phyloP scores from a whole-genome alignment of 2,329 filamentous ascomycete genomes.

The Aspergillus ochraceus region DNA sequence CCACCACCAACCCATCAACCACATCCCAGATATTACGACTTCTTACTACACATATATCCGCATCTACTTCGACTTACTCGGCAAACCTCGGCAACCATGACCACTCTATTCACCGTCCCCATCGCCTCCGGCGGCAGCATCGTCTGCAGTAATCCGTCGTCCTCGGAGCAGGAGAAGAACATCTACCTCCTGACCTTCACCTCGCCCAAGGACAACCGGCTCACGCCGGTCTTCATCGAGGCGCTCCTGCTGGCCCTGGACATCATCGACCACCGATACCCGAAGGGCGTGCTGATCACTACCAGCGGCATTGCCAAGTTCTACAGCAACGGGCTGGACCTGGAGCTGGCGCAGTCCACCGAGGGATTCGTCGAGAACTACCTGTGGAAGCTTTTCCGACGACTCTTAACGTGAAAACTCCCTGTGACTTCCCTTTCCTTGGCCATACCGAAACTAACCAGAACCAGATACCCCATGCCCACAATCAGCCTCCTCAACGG shows the following conservation, averaged over 20 bases:
- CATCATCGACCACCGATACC: conserved; percentile 67
- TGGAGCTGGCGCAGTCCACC: conserved; percentile 62
- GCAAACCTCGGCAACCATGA: conserved; percentile 19
- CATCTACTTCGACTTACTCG: neutral
- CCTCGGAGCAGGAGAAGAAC: conserved; percentile 35
- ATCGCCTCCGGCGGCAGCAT: conserved; percentile 60
- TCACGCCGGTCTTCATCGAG: conserved; percentile 67
- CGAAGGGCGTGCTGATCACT: conserved; percentile 73
- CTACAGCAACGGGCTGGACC: conserved; percentile 80
- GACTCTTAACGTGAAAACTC: conserved; percentile 57
- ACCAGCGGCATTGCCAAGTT: conserved; percentile 76
- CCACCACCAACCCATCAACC: neutral
- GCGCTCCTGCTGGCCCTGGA: conserved; percentile 71
- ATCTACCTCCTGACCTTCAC: conserved; percentile 74
- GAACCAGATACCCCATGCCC: conserved; percentile 69
- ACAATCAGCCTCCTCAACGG: conserved; percentile 78
- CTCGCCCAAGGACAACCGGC: conserved; percentile 73
- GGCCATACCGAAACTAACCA: neutral
- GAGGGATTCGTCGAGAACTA: conserved; percentile 61
- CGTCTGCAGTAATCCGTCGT: conserved; percentile 60
- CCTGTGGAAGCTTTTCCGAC: conserved; percentile 65
- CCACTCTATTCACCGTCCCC: conserved; percentile 60
- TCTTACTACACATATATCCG: neutral
- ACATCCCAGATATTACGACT: neutral
- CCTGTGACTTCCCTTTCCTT: neutral